These are phyloP conservation scores for Leishmania lainsoni DNA, from an alignment of 208 protist genomes.

Conservation along the genomic window DNA sequence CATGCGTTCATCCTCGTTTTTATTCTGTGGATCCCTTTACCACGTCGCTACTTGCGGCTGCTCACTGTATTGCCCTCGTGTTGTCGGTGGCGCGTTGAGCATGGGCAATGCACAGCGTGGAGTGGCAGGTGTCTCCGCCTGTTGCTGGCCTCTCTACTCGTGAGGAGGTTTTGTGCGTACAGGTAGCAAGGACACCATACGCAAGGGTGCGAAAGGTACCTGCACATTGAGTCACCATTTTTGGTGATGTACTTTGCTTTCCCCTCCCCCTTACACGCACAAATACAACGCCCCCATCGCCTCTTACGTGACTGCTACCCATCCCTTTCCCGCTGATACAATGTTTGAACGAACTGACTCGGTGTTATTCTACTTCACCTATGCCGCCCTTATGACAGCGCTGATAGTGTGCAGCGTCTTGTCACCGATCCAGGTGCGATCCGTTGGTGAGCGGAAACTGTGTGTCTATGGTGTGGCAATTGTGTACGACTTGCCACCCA, in stretches of 20 bases:
- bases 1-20: background rate
- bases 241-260: background rate
- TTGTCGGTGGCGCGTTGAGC: background rate
- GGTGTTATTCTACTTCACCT: slow-evolving; percentile 40
- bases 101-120: background rate
- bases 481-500: slow-evolving; percentile 31
- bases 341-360: slow-evolving; percentile 44
- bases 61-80: background rate
- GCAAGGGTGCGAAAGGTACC: background rate
- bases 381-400: slow-evolving; percentile 40
- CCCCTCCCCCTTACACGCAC: background rate
- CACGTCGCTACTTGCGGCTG: background rate
- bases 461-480: slow-evolving; percentile 43
- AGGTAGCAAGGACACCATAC: background rate
- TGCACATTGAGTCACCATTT: background rate
- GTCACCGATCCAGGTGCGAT: slow-evolving; percentile 38
- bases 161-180: background rate
- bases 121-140: background rate
- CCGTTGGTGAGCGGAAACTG: slow-evolving; percentile 24
- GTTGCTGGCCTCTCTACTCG: background rate
- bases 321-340: background rate
- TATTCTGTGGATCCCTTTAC: background rate
- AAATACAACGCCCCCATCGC: background rate
- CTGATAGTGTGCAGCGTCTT: slow-evolving; percentile 52
- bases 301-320: background rate